These are phyloP conservation scores for Chenopodium formosanum DNA, from an alignment of 148 eudicot species.

Conservation along the genomic window DNA sequence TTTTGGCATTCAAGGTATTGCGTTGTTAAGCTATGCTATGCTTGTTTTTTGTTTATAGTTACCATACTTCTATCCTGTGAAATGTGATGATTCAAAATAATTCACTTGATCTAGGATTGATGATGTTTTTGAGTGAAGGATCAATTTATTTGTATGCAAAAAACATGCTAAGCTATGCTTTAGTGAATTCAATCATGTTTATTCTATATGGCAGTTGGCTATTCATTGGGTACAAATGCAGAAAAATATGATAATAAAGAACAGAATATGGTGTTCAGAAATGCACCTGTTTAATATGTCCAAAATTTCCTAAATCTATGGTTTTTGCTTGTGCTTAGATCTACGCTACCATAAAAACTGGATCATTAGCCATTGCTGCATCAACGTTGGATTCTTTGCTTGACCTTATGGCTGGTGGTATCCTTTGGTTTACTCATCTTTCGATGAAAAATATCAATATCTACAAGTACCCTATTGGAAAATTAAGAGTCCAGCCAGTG, in stretches of 20 bases:
- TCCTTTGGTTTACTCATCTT: constrained; percentile 92
- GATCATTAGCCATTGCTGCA: constrained; percentile 96
- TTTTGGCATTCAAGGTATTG: constrained; percentile 70
- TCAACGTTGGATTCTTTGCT: constrained; percentile 91
- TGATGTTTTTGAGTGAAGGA: neutral
- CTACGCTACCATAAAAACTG: constrained; percentile 71
- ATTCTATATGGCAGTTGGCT: neutral
- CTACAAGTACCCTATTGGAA: constrained; percentile 90
- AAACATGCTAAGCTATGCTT: neutral
- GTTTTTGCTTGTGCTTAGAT: constrained; percentile 41
- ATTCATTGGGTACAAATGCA: neutral
- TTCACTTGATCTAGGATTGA: neutral
- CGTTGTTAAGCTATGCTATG: neutral
- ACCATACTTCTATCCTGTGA: neutral
- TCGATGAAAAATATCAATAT: constrained; percentile 83
- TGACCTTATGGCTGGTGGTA: constrained; percentile 90
- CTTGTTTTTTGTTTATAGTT: neutral
- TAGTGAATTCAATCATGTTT: neutral
- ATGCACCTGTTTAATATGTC: neutral
- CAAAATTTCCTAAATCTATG: neutral
- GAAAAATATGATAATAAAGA: neutral
- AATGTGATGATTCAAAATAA: neutral
- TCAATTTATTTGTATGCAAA: neutral
- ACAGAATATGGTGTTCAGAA: neutral
- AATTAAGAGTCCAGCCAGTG: constrained; percentile 92